These are phyloP conservation scores for Globisporangium camurandrum DNA, from an alignment of 352 stramenopile genomes.

Conservation along the genomic window DNA sequence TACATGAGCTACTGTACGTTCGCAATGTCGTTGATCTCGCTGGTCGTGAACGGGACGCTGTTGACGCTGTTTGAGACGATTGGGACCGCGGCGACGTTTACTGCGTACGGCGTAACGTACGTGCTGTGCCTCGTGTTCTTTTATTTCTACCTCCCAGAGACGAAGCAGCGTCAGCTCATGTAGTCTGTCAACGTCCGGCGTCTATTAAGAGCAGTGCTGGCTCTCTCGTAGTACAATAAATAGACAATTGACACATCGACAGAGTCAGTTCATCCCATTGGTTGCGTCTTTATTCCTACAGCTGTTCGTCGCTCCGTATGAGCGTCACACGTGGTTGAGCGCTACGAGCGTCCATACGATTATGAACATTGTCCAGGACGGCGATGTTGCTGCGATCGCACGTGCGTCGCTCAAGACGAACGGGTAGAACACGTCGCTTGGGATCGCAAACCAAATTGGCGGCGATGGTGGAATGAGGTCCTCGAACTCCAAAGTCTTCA, in stretches of 20 bases:
- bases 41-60: constrained; percentile 77
- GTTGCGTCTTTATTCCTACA: too few relatives aligned
- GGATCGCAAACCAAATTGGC: constrained; percentile 46
- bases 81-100: constrained; percentile 58
- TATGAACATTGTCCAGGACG: not conserved
- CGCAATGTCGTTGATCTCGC: constrained; percentile 79
- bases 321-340: not conserved
- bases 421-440: constrained; percentile 43
- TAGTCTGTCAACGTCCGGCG: constrained; percentile 4
- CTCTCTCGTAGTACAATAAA: too few relatives aligned
- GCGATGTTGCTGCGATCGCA: not conserved
- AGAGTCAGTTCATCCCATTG: too few relatives aligned
- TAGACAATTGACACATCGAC: too few relatives aligned
- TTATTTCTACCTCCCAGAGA: constrained; percentile 63
- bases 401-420: constrained; percentile 23
- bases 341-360: not conserved
- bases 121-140: constrained; percentile 63
- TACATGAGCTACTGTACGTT: constrained; percentile 90
- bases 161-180: constrained; percentile 67
- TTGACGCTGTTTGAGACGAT: constrained; percentile 67
- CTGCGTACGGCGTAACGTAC: constrained; percentile 60
- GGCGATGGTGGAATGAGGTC: constrained; percentile 28
- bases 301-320: too few relatives aligned
- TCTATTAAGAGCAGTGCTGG: not conserved
- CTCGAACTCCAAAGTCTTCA: constrained; percentile 15